Base-by-base conservation (phyloP, 768 basidiomycete species). In the Mrakia frigida region DNA sequence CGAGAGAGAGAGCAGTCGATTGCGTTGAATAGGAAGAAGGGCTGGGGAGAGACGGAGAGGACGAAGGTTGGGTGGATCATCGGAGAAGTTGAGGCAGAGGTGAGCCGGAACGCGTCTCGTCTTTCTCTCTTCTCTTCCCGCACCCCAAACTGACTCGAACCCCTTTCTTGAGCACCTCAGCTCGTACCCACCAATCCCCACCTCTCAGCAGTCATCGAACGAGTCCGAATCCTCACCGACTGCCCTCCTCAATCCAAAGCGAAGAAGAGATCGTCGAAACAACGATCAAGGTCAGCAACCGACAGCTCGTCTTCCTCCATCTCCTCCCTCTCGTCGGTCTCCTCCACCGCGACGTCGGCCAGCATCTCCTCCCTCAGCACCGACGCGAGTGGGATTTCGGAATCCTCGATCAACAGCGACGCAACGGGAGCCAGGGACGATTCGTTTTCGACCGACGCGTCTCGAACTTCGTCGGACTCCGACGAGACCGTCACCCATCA, bases 21-120 rank as follows among this genome's bases (percentile, higher is more conserved):
- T 2, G 56, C 41, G 9, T 25, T 16, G 10, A 28, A 60, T n/a
- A 70, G 56, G 68, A 75, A 46, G n/a, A 50, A 65, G 25, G 74
- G 74, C 0, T 75, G 74, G 74, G 65, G 68, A 11, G 74, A 75
- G 14, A 33, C 46, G 37, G 65, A 75, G 43, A 67, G 74, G 35
- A 65, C 53, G 6, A 75, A 70, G 53, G 74, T 70, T 33, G 74
- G 74, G 4, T 70, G 74, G 74, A 56, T 75, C 65, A 35, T 75
- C 14, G 31, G n/a, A 6, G 67, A 75, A 35, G 31, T 75, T 9
- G 74, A 75, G 41, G 69, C 60, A 31, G 28, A n/a, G 37, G 74
- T 75, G 53, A 37, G 56, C 70, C 43, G 31, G n/a, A n/a, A n/a
- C 59, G 35, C 21, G 39, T 23, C 13, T 46, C 56, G 2, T 7